A percentile compares a stretch with the other conserved stretches of the same genome.
Conservation (phyloP, 495 filamentous ascomycete species). For the Tuber borchii region DNA sequence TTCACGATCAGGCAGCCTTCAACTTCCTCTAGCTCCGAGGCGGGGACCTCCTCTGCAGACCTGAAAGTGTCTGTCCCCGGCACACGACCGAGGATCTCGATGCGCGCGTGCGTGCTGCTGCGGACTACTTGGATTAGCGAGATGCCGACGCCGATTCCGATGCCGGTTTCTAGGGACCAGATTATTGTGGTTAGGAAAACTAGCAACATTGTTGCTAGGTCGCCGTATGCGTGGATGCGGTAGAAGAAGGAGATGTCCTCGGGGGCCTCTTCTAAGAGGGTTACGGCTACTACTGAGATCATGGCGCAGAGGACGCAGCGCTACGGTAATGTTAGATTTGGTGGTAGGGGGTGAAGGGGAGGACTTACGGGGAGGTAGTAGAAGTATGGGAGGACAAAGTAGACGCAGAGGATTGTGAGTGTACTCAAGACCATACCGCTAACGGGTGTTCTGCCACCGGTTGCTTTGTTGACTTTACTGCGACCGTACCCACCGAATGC, state of each 20-base stretch:
- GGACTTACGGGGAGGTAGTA: constrained; percentile 80
- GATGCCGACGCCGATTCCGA: constrained; percentile 80
- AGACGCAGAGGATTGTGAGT: constrained; percentile 71
- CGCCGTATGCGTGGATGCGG: constrained; percentile 72
- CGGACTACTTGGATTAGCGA: constrained; percentile 83
- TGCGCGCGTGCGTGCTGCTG: constrained; percentile 82
- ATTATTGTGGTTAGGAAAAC: constrained; percentile 92
- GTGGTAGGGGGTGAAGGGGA: not conserved
- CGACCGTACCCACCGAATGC: constrained; percentile 95
- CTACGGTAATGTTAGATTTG: not conserved
- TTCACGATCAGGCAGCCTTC: constrained; percentile 92
- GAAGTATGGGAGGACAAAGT: constrained; percentile 80
- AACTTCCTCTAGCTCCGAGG: constrained; percentile 70
- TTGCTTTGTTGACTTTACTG: constrained; percentile 88
- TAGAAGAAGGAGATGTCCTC: constrained; percentile 87
- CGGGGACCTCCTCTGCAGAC: constrained; percentile 72
- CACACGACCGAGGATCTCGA: constrained; percentile 91
- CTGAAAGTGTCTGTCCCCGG: constrained; percentile 75
- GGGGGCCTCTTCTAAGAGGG: constrained; percentile 89
- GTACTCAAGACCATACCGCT: constrained; percentile 74
- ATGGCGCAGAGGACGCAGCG: constrained; percentile 69
- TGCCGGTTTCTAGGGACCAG: constrained; percentile 77
- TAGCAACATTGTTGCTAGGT: constrained; percentile 76
- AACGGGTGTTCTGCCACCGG: constrained; percentile 89
- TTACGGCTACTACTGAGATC: constrained; percentile 92